Conservation (phyloP, 345 rosid genomes). For the Moricandia arvensis region DNA sequence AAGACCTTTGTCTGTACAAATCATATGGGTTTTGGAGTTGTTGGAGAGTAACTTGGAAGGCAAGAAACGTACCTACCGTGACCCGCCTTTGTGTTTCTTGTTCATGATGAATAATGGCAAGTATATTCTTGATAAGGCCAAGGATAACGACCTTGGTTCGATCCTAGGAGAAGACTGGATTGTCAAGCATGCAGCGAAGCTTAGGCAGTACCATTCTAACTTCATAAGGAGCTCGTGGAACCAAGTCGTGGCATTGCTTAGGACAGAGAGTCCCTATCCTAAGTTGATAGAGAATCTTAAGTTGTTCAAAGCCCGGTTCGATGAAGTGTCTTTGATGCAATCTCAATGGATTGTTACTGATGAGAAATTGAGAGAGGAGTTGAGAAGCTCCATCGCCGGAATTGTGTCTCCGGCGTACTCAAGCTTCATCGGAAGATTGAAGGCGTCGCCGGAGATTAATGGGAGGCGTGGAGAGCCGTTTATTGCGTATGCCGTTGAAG, state of each 20-base stretch:
- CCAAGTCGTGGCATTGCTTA: conserved; percentile 55
- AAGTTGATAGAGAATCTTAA: conserved; percentile 50
- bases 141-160: conserved; percentile 58
- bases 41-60: conserved; percentile 86
- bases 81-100: conserved; percentile 56
- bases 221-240: conserved; percentile 78
- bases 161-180: conserved; percentile 83
- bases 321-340: conserved; percentile 51
- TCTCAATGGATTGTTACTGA: conserved; percentile 56
- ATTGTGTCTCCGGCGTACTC: conserved; percentile 55
- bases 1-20: conserved; percentile 61
- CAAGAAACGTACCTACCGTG: conserved; percentile 66
- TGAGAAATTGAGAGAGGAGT: conserved; percentile 58
- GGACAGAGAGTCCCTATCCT: conserved; percentile 39
- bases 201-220: conserved; percentile 53
- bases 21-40: conserved; percentile 84
- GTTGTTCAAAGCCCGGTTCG: conserved; percentile 49
- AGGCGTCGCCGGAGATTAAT: conserved; percentile 47
- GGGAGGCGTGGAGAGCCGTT: conserved; percentile 52
- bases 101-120: conserved; percentile 87
- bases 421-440: conserved; percentile 46
- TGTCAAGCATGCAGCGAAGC: conserved; percentile 65
- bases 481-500: conserved; percentile 45
- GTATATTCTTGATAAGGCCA: conserved; percentile 77
- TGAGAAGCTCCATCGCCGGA: conserved; percentile 47